These are phyloP conservation scores for Pelargonium nanum DNA, from an alignment of 345 rosid species.

Conservation along the genomic window DNA sequence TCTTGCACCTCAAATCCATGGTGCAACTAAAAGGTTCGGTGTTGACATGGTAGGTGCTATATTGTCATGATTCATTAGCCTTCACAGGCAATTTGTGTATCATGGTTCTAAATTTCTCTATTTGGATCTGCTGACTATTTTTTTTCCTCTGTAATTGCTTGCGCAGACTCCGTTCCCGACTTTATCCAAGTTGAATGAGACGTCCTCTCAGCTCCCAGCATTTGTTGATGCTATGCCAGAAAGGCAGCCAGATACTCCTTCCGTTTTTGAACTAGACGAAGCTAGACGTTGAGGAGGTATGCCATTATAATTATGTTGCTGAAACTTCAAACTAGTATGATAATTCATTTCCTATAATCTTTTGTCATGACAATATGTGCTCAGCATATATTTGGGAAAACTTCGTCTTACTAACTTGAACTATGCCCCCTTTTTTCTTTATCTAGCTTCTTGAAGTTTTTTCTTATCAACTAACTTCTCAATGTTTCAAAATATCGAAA, in stretches of 20 bases:
- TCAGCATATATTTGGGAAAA: too few relatives aligned
- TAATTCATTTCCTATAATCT: too few relatives aligned
- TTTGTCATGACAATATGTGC: too few relatives aligned
- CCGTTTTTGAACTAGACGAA: background rate
- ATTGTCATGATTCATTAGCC: background rate
- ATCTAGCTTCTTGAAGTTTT: too few relatives aligned
- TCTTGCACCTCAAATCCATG: constrained; percentile 57
- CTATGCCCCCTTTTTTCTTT: too few relatives aligned
- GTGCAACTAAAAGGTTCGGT: constrained; percentile 40
- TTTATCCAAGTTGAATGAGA: constrained; percentile 37
- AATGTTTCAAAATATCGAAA: too few relatives aligned
- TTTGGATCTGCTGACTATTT: background rate
- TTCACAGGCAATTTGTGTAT: background rate
- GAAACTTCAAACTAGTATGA: too few relatives aligned
- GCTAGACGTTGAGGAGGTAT: background rate
- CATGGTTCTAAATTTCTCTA: background rate
- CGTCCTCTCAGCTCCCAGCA: constrained; percentile 35
- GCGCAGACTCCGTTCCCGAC: constrained; percentile 42
- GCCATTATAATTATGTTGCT: background rate
- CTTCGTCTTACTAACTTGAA: too few relatives aligned
- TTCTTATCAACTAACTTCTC: too few relatives aligned
- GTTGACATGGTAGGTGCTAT: constrained; percentile 50
- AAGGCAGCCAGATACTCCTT: constrained; percentile 23
- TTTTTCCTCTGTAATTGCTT: background rate
- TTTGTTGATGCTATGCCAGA: constrained; percentile 26